phyloP scores from a whole-genome alignment of 768 basidiomycete species.

The Hygrocybe coccinea region DNA sequence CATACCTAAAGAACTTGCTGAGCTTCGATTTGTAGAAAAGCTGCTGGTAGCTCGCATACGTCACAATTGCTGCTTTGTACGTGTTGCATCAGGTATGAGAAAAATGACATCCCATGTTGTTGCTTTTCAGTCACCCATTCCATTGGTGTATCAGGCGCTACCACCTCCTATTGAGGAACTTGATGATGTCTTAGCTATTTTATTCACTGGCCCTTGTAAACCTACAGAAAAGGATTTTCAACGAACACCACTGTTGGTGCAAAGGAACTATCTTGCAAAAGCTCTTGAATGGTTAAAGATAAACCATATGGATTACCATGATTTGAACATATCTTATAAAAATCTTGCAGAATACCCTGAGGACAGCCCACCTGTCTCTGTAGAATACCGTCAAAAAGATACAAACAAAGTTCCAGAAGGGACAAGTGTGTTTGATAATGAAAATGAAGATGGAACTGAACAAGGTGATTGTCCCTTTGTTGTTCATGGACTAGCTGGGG shows the following conservation, averaged over 20 bases:
- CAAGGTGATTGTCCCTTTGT: conserved; percentile 23
- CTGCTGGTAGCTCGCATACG: conserved; percentile 22
- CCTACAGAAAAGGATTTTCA: conserved; percentile 25
- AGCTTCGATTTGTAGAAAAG: conserved; percentile 26
- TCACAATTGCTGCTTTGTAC: conserved; percentile 26
- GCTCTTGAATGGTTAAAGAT: conserved; percentile 35
- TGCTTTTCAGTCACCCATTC: conserved; percentile 23
- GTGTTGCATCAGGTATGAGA: conserved; percentile 26
- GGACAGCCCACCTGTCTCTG: background rate
- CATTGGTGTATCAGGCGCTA: conserved; percentile 22
- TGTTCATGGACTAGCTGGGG: conserved; percentile 24
- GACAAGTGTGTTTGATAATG: conserved; percentile 23
- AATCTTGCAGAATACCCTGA: conserved; percentile 22
- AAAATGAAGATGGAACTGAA: conserved; percentile 18
- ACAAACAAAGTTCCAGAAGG: conserved; percentile 22
- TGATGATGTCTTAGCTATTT: conserved; percentile 29
- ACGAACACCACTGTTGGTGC: conserved; percentile 26
- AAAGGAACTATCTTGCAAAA: conserved; percentile 17
- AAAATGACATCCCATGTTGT: conserved; percentile 14
- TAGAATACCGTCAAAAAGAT: conserved; percentile 19
- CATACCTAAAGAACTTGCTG: conserved; percentile 23
- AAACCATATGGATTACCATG: conserved; percentile 32
- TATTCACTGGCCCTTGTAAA: conserved; percentile 27
- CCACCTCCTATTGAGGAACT: conserved; percentile 24
- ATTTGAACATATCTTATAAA: conserved; percentile 26